These are phyloP conservation scores for Arthrobotrys pseudoclavata DNA, from an alignment of 2,329 filamentous ascomycete genomes.

Conservation along the genomic window DNA sequence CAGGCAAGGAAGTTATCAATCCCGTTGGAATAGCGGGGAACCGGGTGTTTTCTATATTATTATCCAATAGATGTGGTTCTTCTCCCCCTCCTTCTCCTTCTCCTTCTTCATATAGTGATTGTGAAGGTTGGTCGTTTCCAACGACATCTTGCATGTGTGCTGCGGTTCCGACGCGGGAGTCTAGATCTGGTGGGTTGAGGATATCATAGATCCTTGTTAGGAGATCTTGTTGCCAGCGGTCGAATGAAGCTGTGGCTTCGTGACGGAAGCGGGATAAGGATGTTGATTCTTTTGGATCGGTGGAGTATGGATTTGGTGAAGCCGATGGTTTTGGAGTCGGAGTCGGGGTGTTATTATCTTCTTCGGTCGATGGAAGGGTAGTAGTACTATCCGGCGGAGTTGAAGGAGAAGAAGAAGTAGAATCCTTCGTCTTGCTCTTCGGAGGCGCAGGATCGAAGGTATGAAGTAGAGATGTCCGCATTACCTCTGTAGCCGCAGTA, in stretches of 20 bases:
- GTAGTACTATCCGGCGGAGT: background rate
- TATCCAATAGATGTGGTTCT: slow-evolving; percentile 62
- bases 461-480: slow-evolving; percentile 45
- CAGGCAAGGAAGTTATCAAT: slow-evolving; percentile 71
- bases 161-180: slow-evolving; percentile 39
- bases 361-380: slow-evolving; percentile 56
- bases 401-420: background rate
- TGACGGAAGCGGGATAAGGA: slow-evolving; percentile 72
- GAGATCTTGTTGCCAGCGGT: slow-evolving; percentile 82
- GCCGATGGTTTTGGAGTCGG: slow-evolving; percentile 62
- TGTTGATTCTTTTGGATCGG: slow-evolving; percentile 63
- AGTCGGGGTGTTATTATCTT: slow-evolving; percentile 61
- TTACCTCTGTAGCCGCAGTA: slow-evolving; percentile 51
- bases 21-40: slow-evolving; percentile 75
- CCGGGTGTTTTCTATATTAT: slow-evolving; percentile 68
- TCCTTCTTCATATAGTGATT: background rate
- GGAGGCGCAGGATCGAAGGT: slow-evolving; percentile 34
- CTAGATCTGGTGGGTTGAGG: slow-evolving; percentile 66
- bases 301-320: slow-evolving; percentile 24
- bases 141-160: slow-evolving; percentile 55
- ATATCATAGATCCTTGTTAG: slow-evolving; percentile 55
- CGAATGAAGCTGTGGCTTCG: slow-evolving; percentile 78
- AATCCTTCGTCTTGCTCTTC: slow-evolving; percentile 42
- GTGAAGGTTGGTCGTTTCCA: slow-evolving; percentile 52
- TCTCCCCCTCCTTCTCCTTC: slow-evolving; percentile 52